Conservation (phyloP, 352 stramenopile genomes). For the Phytophthora citricola region DNA sequence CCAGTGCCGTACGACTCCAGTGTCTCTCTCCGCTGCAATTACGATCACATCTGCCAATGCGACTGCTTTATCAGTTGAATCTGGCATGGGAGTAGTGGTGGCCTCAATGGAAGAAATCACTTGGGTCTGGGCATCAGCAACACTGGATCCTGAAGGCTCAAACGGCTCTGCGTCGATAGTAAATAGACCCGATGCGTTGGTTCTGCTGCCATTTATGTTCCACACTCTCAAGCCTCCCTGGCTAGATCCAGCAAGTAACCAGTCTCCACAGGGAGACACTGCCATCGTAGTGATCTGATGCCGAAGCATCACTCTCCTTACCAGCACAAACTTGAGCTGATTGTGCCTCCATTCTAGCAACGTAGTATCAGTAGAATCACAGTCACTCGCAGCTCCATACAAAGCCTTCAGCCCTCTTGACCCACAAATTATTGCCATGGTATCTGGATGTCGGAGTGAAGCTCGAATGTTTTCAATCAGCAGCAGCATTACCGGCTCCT, state of each 20-base stretch:
- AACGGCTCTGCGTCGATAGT: slow-evolving; percentile 30
- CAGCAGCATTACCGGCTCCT: slow-evolving; percentile 40
- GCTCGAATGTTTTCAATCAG: slow-evolving; percentile 54
- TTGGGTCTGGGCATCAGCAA: slow-evolving; percentile 5
- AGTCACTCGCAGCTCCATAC: slow-evolving; percentile 42
- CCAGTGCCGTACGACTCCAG: slow-evolving; percentile 52
- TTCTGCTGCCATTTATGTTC: slow-evolving; percentile 42
- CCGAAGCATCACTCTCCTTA: slow-evolving; percentile 38
- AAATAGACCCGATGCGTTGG: slow-evolving; percentile 22
- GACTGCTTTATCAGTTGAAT: not conserved
- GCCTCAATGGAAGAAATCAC: slow-evolving; percentile 26
- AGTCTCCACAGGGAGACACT: slow-evolving; percentile 47
- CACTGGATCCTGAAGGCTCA: slow-evolving; percentile 13
- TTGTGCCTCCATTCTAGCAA: slow-evolving; percentile 38
- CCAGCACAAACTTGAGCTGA: slow-evolving; percentile 20
- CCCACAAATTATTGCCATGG: slow-evolving; percentile 42
- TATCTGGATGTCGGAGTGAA: slow-evolving; percentile 48
- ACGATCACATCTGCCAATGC: slow-evolving; percentile 32
- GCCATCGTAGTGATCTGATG: slow-evolving; percentile 45
- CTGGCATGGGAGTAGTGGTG: slow-evolving; percentile 4
- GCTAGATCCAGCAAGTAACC: slow-evolving; percentile 58
- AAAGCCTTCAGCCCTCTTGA: slow-evolving; percentile 35
- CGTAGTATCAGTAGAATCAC: not conserved
- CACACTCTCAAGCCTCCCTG: slow-evolving; percentile 62
- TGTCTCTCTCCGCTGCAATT: slow-evolving; percentile 38